Evolutionary conservation across 768 basidiomycete species (phyloP), one percentile per base, ranked within the genome.

Genomic region (Leccinum arenicola): DNA sequence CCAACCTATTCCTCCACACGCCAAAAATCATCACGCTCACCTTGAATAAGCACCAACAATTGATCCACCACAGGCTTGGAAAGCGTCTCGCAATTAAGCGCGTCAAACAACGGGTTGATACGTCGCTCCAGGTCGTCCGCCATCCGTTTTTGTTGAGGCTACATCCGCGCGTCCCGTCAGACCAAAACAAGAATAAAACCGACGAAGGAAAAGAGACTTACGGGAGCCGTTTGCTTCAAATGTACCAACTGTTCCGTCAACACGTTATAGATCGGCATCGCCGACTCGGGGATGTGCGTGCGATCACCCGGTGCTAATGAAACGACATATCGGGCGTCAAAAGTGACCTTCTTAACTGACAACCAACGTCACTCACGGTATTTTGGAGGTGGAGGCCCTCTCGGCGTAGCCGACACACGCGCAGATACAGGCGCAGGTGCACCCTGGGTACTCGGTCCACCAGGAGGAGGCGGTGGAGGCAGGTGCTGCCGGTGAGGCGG

Each of bases 61-160:
- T 90, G 85, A 47, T 89, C 88, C 14, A 89, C 81, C 23, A 92
- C 85, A 11, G 82, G 71, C 59, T 78, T 77, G 14, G 91, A 88
- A 19, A 97, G 70, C 7, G 90, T 89, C 66, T 93, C 86, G 68
- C 92, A 94, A 72, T 98, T 97, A 65, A 98, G 75, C n/a, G 86
- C 88, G 69, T 97, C 95, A 67, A 95, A 97, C 49, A 98, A 74
- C 0, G 86, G 82, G 68, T 88, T 94, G 65, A 96, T 79, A 33
- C 95, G 82, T 19, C 93, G 83, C 70, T 95, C 93, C 5, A 95
- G 81, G 65, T 96, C 95, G 53, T 93, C 93, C 0, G 84, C 85
- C 63, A 95, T 79, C 35, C 91, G 87, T 70, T 88, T 89, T 77
- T 95, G 89, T 66, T 88, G 84, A 5, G 89, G 82, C 91, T 94